Percentiles rank a stretch among this genome's conserved stretches.
phyloP scores from a whole-genome alignment of 441 rosid species.

The Capsella rubella region DNA sequence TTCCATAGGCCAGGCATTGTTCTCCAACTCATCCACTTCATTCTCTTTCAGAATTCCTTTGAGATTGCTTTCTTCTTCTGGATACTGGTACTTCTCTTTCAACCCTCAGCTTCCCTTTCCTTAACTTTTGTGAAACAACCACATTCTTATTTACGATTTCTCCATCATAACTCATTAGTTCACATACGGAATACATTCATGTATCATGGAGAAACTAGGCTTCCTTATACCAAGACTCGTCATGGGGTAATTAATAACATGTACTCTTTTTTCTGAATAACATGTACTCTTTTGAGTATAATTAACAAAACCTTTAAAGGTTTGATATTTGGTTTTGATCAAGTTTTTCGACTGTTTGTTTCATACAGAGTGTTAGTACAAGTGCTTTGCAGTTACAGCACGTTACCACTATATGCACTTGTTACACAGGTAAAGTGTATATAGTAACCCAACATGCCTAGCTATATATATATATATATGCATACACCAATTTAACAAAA shows the following conservation, averaged over 20 bases:
- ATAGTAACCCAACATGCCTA: not conserved
- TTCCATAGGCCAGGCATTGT: conserved; percentile 59
- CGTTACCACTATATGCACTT: conserved; percentile 77
- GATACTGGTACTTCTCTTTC: conserved; percentile 64
- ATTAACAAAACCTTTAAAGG: not conserved
- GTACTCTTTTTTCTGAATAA: not conserved
- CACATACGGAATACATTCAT: conserved; percentile 81
- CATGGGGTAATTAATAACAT: conserved; percentile 60
- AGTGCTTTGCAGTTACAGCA: conserved; percentile 90
- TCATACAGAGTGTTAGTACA: conserved; percentile 70
- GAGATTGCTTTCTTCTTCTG: conserved; percentile 97
- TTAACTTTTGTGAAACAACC: not conserved
- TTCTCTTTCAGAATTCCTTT: conserved; percentile 85
- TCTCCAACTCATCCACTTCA: conserved; percentile 78
- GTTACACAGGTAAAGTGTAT: conserved; percentile 67
- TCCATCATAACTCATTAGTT: conserved; percentile 44
- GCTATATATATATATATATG: not conserved
- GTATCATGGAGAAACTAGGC: conserved; percentile 79
- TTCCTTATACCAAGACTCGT: conserved; percentile 73
- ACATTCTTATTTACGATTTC: not conserved
- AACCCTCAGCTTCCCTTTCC: conserved; percentile 1
- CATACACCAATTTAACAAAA: not conserved
- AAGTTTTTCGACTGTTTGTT: not conserved
- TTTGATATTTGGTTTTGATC: conserved; percentile 6
- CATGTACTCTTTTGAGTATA: not conserved